Evolutionary conservation across 768 basidiomycete genomes (phyloP).

Genomic region (Termitomyces sp.): DNA sequence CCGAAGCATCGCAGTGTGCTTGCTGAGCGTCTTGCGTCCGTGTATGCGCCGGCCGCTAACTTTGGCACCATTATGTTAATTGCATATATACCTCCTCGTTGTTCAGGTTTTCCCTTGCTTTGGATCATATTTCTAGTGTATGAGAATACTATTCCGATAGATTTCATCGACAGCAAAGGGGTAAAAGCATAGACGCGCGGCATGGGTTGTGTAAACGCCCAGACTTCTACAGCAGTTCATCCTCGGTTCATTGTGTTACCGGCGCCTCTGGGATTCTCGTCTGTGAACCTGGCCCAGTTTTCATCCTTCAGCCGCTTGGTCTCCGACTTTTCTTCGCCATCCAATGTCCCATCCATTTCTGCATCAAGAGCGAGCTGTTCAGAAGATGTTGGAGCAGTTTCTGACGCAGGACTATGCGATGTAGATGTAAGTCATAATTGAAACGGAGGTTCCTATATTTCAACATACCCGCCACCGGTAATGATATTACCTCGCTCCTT

Average conservation of each 20-base stretch:
- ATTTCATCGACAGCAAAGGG: not conserved
- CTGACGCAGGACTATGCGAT: slow-evolving; percentile 53
- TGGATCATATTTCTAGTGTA: slow-evolving; percentile 18
- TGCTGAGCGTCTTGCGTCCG: slow-evolving; percentile 43
- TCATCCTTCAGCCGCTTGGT: slow-evolving; percentile 82
- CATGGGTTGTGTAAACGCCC: not conserved
- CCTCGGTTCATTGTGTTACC: slow-evolving; percentile 98
- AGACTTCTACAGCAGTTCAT: slow-evolving; percentile 36
- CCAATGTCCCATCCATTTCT: slow-evolving; percentile 76
- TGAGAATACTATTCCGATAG: slow-evolving; percentile 11
- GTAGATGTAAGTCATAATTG: slow-evolving; percentile 6
- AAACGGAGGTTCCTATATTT: not conserved
- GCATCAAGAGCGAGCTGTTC: slow-evolving; percentile 77
- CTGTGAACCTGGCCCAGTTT: slow-evolving; percentile 87
- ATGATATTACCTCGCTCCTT: slow-evolving; percentile 80
- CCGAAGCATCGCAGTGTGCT: slow-evolving; percentile 83
- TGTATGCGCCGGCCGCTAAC: slow-evolving; percentile 6
- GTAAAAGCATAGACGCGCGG: not conserved
- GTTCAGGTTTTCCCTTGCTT: slow-evolving; percentile 4
- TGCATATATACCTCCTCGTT: slow-evolving; percentile 16
- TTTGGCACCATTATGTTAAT: slow-evolving; percentile 12
- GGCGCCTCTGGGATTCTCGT: slow-evolving; percentile 81
- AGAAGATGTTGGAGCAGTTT: slow-evolving; percentile 60
- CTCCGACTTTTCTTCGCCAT: slow-evolving; percentile 66
- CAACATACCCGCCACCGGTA: slow-evolving; percentile 76